Evolutionary conservation across 441 rosid genomes (phyloP).

Genomic region (Dalechampia spathulata): DNA sequence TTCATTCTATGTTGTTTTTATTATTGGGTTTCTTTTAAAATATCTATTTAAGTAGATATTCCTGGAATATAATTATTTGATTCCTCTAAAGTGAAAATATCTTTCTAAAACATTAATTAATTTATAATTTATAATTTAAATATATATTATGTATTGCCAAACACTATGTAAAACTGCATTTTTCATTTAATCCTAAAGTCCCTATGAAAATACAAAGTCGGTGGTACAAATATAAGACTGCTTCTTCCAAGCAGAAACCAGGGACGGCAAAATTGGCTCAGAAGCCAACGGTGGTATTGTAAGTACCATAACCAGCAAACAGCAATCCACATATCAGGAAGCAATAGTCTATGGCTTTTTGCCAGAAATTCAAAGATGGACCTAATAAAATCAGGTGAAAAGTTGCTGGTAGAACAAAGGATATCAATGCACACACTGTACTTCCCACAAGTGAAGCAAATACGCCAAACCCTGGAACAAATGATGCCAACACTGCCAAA

Average conservation of each 20-base stretch:
- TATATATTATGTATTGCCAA: too few relatives aligned
- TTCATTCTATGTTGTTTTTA: too few relatives aligned
- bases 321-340: conserved; percentile 54
- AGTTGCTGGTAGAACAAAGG: conserved; percentile 75
- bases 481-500: conserved; percentile 55
- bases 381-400: conserved; percentile 70
- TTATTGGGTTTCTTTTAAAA: too few relatives aligned
- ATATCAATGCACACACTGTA: conserved; percentile 67
- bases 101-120: too few relatives aligned
- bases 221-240: neutral
- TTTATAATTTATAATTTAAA: too few relatives aligned
- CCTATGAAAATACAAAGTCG: too few relatives aligned
- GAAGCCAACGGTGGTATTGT: conserved; percentile 39
- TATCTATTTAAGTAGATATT: too few relatives aligned
- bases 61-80: too few relatives aligned
- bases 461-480: conserved; percentile 61
- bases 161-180: too few relatives aligned
- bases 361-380: conserved; percentile 50
- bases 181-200: too few relatives aligned
- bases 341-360: conserved; percentile 48
- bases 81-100: too few relatives aligned
- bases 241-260: neutral
- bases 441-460: conserved; percentile 78
- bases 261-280: conserved; percentile 7
- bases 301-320: conserved; percentile 68